phyloP scores from a whole-genome alignment of 2,329 filamentous ascomycete species.

The Ramularia endophylla region DNA sequence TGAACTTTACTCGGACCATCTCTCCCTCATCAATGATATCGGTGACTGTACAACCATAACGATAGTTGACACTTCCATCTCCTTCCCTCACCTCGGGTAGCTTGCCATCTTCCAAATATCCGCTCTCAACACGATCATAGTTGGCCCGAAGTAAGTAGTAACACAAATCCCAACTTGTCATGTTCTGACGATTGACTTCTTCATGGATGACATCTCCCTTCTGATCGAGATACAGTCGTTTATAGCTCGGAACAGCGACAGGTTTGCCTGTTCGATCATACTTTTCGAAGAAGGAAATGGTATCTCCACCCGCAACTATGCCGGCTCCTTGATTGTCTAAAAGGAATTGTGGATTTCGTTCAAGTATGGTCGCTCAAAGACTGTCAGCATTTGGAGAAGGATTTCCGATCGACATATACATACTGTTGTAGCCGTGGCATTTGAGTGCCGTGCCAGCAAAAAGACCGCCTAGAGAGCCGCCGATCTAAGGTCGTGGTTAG shows the following conservation, averaged over 20 bases:
- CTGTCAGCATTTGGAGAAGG: background rate
- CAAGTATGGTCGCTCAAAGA: slow-evolving; percentile 24
- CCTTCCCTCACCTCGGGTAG: slow-evolving; percentile 14
- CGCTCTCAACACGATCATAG: slow-evolving; percentile 36
- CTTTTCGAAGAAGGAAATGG: slow-evolving; percentile 37
- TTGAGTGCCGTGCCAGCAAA: slow-evolving; percentile 25
- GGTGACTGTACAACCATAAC: slow-evolving; percentile 28
- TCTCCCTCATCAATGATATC: slow-evolving; percentile 23
- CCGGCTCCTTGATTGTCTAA: slow-evolving; percentile 44
- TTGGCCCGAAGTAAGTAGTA: slow-evolving; percentile 43
- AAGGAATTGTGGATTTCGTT: slow-evolving; percentile 37
- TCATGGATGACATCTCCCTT: slow-evolving; percentile 24
- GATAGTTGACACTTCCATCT: slow-evolving; percentile 25
- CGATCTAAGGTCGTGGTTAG: slow-evolving; percentile 15
- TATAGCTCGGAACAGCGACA: slow-evolving; percentile 22
- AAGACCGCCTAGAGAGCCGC: slow-evolving; percentile 26
- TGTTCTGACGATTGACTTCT: slow-evolving; percentile 36
- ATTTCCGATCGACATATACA: background rate
- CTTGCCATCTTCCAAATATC: slow-evolving; percentile 23
- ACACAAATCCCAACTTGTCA: slow-evolving; percentile 44
- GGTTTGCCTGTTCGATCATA: slow-evolving; percentile 37
- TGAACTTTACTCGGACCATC: slow-evolving; percentile 25
- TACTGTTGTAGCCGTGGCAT: slow-evolving; percentile 25
- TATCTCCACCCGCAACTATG: slow-evolving; percentile 42
- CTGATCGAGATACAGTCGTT: slow-evolving; percentile 23